Evolutionary conservation across 208 protist species (phyloP).

Genomic region (Angomonas deanei): DNA sequence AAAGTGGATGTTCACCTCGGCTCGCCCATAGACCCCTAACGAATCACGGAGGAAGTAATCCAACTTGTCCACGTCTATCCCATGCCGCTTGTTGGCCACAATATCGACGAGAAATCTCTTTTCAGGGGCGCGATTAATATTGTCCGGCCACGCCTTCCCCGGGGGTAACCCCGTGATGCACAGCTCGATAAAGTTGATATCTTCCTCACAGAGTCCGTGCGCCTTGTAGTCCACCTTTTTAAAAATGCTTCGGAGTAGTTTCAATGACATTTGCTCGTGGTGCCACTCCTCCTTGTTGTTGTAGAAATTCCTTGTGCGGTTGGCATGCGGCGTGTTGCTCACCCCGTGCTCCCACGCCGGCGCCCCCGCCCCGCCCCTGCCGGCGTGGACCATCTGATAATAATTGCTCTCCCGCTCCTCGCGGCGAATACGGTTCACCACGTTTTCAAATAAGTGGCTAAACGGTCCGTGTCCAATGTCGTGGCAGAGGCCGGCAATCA

Average conservation of each 20-base stretch:
- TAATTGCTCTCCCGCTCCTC: conserved; percentile 4
- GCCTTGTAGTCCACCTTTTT: conserved; percentile 22
- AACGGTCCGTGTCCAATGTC: conserved; percentile 96
- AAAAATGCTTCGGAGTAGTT: conserved; percentile 50
- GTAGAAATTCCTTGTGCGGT: neutral
- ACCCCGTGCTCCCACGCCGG: conserved; percentile 18
- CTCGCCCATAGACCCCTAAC: conserved; percentile 84
- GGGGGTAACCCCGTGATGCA: conserved; percentile 19
- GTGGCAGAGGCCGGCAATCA: conserved; percentile 92
- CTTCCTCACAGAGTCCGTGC: conserved; percentile 41
- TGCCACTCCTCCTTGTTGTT: conserved; percentile 38
- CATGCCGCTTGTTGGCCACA: conserved; percentile 89
- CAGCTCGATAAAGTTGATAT: conserved; percentile 56
- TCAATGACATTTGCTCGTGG: conserved; percentile 84
- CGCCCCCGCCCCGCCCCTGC: neutral
- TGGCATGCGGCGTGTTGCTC: conserved; percentile 1
- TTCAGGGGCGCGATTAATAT: conserved; percentile 19
- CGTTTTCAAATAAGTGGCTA: conserved; percentile 95
- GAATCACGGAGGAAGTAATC: conserved; percentile 96
- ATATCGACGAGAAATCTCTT: conserved; percentile 65
- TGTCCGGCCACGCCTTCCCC: conserved; percentile 31
- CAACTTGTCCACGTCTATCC: conserved; percentile 96
- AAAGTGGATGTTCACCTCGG: conserved; percentile 76
- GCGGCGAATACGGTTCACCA: conserved; percentile 26
- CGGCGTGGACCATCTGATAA: neutral